Base-by-base conservation (phyloP, 2,329 filamentous ascomycete genomes). In the Cordyceps sp. region DNA sequence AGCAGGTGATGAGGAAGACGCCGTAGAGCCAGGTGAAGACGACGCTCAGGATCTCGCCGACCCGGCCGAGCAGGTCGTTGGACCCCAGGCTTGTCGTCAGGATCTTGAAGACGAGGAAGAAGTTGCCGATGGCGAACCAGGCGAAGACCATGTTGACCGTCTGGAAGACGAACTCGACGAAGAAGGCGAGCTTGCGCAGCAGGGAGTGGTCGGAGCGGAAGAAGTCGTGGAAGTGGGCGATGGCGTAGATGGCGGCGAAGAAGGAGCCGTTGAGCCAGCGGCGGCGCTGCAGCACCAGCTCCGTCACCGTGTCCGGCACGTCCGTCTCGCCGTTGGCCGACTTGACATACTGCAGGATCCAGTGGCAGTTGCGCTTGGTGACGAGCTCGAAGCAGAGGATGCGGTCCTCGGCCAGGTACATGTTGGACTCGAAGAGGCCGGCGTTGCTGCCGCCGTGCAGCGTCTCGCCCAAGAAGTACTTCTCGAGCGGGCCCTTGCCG, bases 311-410 rank as follows among this genome's bases (percentile, higher is more conserved):
- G 40, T 92, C 86, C 0, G 90, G 90, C 21, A 98, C 90, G 57
- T 98, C 90, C 2, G 90, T 98, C 62, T 98, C 90, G 41, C 90
- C 90, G 9, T 74, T 93, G 10, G 90, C 83, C 3, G 86, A 94
- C 59, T 98, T 98, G 63, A 98, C 90, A 49, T 98, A 98, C 50
- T 94, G 86, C 46, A 98, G 59, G 37, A 96, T 82, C 90, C 90
- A 98, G 48, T 88, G 81, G 52, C 86, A 94, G 51, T 94, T 94
- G 40, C 90, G 76, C 62, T 98, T 98, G 29, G 86, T 84, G 38
- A 98, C 90, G 32, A 98, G 74, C 58, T 98, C 90, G 66, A 93
- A 98, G 57, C 90, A 98, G 23, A 98, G 74, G 50, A 98, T 98
- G 65, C 90, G 83, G 68, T 98, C 90, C 52, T 98, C 90, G 34